phyloP scores from a whole-genome alignment of 2,329 filamentous ascomycete species.

The Penicillium sp. region DNA sequence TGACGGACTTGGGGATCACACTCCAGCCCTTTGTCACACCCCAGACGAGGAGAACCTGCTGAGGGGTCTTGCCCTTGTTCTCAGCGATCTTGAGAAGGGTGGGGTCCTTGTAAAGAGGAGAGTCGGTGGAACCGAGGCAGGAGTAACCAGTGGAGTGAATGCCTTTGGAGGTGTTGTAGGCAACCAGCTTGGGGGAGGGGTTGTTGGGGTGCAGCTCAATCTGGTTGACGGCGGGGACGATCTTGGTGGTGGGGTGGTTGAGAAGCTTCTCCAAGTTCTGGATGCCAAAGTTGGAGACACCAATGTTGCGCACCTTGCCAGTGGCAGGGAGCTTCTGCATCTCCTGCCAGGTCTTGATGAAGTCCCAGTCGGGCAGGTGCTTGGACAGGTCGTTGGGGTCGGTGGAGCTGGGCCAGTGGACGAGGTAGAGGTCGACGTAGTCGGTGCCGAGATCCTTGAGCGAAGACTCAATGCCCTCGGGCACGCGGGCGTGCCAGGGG shows the following conservation, averaged over 20 bases:
- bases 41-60: constrained; percentile 65
- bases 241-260: constrained; percentile 59
- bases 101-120: constrained; percentile 56
- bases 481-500: constrained; percentile 62
- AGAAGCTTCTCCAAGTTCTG: constrained; percentile 77
- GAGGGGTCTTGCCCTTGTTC: constrained; percentile 57
- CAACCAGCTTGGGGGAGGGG: constrained; percentile 62
- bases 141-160: constrained; percentile 60
- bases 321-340: constrained; percentile 49
- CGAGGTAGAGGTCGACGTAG: constrained; percentile 72
- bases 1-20: constrained; percentile 85
- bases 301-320: constrained; percentile 74
- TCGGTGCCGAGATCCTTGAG: constrained; percentile 65
- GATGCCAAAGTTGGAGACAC: constrained; percentile 84
- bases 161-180: constrained; percentile 54
- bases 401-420: constrained; percentile 66
- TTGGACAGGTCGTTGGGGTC: constrained; percentile 55
- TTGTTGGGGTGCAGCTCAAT: constrained; percentile 65
- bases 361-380: constrained; percentile 76
- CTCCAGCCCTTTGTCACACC: constrained; percentile 77
- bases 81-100: constrained; percentile 55
- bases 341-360: constrained; percentile 70
- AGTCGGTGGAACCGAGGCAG: constrained; percentile 57
- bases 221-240: constrained; percentile 56
- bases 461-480: constrained; percentile 62